Percentiles rank a stretch among this genome's conserved stretches.
These are phyloP conservation scores for Rhododendron griersonianum DNA, from an alignment of 148 eudicot genomes.

Conservation along the genomic window DNA sequence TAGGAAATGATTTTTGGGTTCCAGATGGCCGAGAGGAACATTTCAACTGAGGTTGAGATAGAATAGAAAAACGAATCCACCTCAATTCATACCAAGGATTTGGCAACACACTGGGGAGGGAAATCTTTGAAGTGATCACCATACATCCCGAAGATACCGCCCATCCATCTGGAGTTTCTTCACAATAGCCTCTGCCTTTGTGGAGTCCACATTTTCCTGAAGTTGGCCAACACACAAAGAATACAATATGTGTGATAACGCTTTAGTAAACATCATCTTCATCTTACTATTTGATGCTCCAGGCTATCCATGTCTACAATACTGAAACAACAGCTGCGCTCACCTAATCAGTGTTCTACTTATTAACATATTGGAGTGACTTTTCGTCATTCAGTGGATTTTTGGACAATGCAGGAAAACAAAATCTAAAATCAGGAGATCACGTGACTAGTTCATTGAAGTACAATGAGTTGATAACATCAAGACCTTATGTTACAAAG, in stretches of 20 bases:
- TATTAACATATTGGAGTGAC: not conserved
- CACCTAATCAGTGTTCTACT: not conserved
- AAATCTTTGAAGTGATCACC: slow-evolving; percentile 34
- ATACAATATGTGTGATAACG: not conserved
- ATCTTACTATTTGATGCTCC: not conserved
- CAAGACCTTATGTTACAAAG: not conserved
- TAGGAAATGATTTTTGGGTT: not conserved
- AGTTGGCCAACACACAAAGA: not conserved
- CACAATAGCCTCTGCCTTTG: slow-evolving; percentile 64
- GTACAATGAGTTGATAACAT: not conserved
- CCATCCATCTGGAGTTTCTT: slow-evolving; percentile 82
- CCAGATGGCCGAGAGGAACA: slow-evolving; percentile 10
- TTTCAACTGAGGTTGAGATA: not conserved
- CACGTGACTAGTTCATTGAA: not conserved
- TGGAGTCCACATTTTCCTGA: slow-evolving; percentile 58
- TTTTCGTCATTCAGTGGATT: not conserved
- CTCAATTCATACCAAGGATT: not conserved
- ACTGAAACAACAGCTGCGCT: not conserved
- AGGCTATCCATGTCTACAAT: not conserved
- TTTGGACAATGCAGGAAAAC: not conserved
- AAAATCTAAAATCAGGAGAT: not conserved
- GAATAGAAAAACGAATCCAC: slow-evolving; percentile 11
- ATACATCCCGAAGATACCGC: slow-evolving; percentile 75
- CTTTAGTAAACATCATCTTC: not conserved
- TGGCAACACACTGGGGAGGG: not conserved